Base-by-base conservation (phyloP, 1,284 basidiomycete genomes). In the Malassezia restricta region DNA sequence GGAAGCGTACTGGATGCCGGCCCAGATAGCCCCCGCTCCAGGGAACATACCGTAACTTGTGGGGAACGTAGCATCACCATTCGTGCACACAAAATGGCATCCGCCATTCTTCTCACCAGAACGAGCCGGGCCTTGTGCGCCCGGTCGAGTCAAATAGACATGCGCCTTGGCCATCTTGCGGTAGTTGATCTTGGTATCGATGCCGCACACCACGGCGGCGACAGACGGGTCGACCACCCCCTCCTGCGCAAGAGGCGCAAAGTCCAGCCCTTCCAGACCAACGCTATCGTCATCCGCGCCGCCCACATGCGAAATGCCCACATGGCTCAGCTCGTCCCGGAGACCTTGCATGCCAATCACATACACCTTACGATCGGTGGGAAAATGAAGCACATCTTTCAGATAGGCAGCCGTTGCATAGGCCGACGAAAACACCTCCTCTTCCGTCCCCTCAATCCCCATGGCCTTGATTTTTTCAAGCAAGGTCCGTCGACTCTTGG, bases 341-440 rank as follows among this genome's bases (percentile, higher is more conserved):
- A 99, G 77, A 0, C 91, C 91, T 39, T 79, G 75, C 82, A 90
- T 87, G 2, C 94, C 94, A 53, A 98, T 85, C 11, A 98, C 87
- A 75, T 91, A 99, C 6, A 94, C 91, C 74, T 87, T 89, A 77
- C 95, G 88, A 73, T 87, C 82, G 63, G 84, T 84, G 8, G 87
- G 87, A 58, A 95, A 79, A 59, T 88, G 84, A 62, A 95, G 78
- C 15, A 94, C 84, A 39, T 86, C 82, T 2, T 87, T 89, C 24
- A 98, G 76, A 75, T 96, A 96, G 8, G 91, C 85, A 2, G 92
- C 91, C 6, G 89, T 81, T 4, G 91, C 90, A 71, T 86, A 94
- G 2, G 89, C 90, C 6, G 90, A 96, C 43, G 91, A 90, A 66
- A 88, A 94, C 54, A 98, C 87, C 73, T 99, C 92, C 53, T 88